A percentile compares a stretch with the other conserved stretches of the same genome.
Evolutionary conservation across 768 basidiomycete genomes (phyloP).

Genomic region (Zangia roseola): DNA sequence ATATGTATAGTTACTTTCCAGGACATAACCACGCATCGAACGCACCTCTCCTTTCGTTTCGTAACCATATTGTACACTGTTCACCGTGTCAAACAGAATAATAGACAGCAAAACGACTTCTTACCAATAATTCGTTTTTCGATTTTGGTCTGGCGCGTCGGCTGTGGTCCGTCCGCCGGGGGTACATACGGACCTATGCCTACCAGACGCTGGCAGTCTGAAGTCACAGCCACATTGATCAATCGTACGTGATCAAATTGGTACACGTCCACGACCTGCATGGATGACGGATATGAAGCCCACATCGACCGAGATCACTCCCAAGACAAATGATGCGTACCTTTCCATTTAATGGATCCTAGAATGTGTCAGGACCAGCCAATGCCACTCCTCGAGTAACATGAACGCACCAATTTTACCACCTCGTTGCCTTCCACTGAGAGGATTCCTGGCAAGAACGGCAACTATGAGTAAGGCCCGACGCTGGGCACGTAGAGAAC

Average conservation of each 20-base stretch:
- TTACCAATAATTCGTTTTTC: conserved; percentile 54
- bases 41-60: conserved; percentile 46
- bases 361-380: background rate
- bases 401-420: conserved; percentile 38
- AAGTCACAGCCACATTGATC: conserved; percentile 50
- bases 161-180: conserved; percentile 42
- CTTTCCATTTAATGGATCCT: conserved; percentile 43
- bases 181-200: conserved; percentile 46
- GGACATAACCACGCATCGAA: background rate
- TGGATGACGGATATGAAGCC: background rate
- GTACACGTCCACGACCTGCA: conserved; percentile 39
- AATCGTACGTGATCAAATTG: conserved; percentile 43
- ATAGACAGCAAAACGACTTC: conserved; percentile 1
- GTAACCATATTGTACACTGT: conserved; percentile 49
- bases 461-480: background rate
- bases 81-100: background rate
- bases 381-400: background rate
- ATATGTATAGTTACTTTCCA: background rate
- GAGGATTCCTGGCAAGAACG: conserved; percentile 39
- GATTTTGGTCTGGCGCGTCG: conserved; percentile 43
- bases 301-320: background rate
- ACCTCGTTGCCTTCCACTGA: conserved; percentile 50
- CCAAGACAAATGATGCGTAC: conserved; percentile 14
- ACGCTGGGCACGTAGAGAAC: too few relatives aligned
- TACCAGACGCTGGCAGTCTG: conserved; percentile 44